A percentile compares a stretch with the other conserved stretches of the same genome.
These are phyloP conservation scores for Tricholoma terreum DNA, from an alignment of 768 basidiomycete genomes.

Conservation along the genomic window DNA sequence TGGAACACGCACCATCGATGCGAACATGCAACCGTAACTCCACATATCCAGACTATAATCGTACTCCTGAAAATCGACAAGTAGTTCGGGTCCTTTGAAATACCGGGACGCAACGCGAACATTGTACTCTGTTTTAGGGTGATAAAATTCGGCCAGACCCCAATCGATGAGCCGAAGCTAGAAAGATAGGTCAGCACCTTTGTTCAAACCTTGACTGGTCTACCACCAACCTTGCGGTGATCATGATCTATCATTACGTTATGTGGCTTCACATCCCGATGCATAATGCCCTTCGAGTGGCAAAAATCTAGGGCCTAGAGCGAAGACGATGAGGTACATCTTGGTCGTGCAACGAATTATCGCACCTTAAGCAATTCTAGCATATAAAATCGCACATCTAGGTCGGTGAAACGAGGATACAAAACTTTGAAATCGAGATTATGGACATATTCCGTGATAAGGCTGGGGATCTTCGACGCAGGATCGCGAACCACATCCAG, in stretches of 20 bases:
- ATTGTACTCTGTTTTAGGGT: constrained; percentile 96
- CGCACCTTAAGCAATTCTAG: constrained; percentile 88
- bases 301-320: constrained; percentile 90
- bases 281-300: constrained; percentile 99
- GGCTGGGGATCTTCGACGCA: constrained; percentile 93
- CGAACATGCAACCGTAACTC: constrained; percentile 99
- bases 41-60: constrained; percentile 99
- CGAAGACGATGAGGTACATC: constrained; percentile 9
- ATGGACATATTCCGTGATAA: constrained; percentile 97
- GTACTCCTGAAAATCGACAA: constrained; percentile 98
- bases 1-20: constrained; percentile 74
- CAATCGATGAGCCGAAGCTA: constrained; percentile 97
- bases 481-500: constrained; percentile 96
- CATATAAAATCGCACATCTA: constrained; percentile 96
- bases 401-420: constrained; percentile 93
- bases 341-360: neutral
- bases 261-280: constrained; percentile 97
- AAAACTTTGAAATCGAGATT: constrained; percentile 97
- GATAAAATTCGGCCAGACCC: constrained; percentile 98
- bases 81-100: constrained; percentile 95
- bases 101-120: constrained; percentile 96
- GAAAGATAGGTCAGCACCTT: constrained; percentile 9
- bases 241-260: constrained; percentile 99
- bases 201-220: neutral
- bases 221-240: constrained; percentile 79